Evolutionary conservation across 441 rosid species (phyloP), one percentile per base, ranked within the genome.

Genomic region (Dalechampia spathulata): DNA sequence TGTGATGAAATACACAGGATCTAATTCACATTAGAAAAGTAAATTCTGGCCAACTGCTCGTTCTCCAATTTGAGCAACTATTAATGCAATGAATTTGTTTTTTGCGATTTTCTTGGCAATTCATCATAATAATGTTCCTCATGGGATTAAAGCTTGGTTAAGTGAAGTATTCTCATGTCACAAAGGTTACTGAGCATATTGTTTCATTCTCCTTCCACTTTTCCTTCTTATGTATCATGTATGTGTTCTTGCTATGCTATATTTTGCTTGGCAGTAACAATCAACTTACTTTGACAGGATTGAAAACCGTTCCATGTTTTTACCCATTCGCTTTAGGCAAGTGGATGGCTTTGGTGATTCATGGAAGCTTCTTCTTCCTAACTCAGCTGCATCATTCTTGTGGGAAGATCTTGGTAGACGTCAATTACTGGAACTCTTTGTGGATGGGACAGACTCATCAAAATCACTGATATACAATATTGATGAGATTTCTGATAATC

Each of bases 351-450:
- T 65, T 57, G 66, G 74, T 60, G 84, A 87, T 76, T 83, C 96
- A 41, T 94, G 98, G 99, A 85, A 82, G 76, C 80, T 75, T 70
- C 88, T 94, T 73, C 87, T 78, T 58, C 99, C 99, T 48, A 80
- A 76, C 32, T 65, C 96, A 28, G 96, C 99, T 60, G 81, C 86
- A 76, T 82, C 98, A 41, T 94, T 90, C 83, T 81, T 78, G 39
- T 90, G 99, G 99, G 99, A 94, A 76, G 85, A 90, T 80, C 82
- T 90, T 69, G 94, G 96, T 71, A 81, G 90, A 72, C 77, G 66
- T 20, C 81, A 76, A 68, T 64, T 81, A 28, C 57, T 90, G 70
- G 99, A 86, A 73, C 74, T 90, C 65, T 83, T 87, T 65, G 81
- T 78, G 59, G 94, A 77, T 72, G 96, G 98, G 48, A 67, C 82